Percentiles rank a stretch among this genome's conserved stretches.
These are phyloP conservation scores for Penicillium verrucosum DNA, from an alignment of 2,329 filamentous ascomycete species.

Conservation along the genomic window DNA sequence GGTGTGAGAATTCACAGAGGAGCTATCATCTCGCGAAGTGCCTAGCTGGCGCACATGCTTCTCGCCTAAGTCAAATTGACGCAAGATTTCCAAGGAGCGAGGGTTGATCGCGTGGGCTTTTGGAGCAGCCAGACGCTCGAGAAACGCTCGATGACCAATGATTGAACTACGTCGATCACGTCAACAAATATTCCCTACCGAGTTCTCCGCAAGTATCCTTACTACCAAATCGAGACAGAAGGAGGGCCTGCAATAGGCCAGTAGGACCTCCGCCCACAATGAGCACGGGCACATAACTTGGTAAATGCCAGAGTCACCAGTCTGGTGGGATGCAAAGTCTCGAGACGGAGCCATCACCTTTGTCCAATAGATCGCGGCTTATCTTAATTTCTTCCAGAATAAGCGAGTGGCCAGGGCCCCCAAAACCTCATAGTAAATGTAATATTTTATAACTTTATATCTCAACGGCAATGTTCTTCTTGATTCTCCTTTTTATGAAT, in stretches of 20 bases:
- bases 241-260: constrained; percentile 34
- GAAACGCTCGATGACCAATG: constrained; percentile 22
- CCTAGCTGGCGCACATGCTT: constrained; percentile 27
- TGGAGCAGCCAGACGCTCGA: constrained; percentile 17
- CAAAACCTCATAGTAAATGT: too few species aligned
- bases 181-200: neutral
- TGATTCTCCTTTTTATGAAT: too few species aligned
- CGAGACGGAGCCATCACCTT: neutral
- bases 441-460: too few species aligned
- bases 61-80: constrained; percentile 20
- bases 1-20: constrained; percentile 39
- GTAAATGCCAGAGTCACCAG: neutral
- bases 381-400: neutral
- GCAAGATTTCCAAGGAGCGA: constrained; percentile 23
- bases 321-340: neutral
- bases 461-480: too few species aligned
- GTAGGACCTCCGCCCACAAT: constrained; percentile 38
- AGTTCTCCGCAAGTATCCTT: neutral
- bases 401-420: too few species aligned
- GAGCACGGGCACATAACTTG: constrained; percentile 22
- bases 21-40: constrained; percentile 32
- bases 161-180: neutral
- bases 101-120: constrained; percentile 27
- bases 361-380: too few species aligned
- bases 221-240: constrained; percentile 32